Conservation (phyloP, 169 alveolate species). For the Cytauxzoon felis region DNA sequence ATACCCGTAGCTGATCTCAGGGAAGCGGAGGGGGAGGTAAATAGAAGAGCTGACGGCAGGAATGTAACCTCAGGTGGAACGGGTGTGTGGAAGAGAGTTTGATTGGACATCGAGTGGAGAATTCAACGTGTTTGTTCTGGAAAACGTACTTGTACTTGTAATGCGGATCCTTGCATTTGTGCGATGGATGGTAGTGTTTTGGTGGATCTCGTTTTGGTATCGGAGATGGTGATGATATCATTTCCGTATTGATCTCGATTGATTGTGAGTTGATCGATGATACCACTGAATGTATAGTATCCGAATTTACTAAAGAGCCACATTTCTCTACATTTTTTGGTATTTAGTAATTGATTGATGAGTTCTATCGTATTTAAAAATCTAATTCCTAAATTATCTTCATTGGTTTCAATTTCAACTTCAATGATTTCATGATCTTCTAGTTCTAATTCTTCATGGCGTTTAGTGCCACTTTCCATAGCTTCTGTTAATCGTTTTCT, state of each 20-base stretch:
- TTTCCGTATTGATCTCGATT: slow-evolving; percentile 14
- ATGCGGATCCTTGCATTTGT: slow-evolving; percentile 71
- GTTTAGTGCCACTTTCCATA: slow-evolving; percentile 70
- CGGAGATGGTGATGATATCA: slow-evolving; percentile 67
- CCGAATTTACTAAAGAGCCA: slow-evolving; percentile 71
- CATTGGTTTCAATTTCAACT: slow-evolving; percentile 71
- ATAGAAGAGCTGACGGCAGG: too few relatives aligned
- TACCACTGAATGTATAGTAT: slow-evolving; percentile 71
- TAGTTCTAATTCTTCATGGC: slow-evolving; percentile 76
- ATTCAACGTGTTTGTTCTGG: too few relatives aligned
- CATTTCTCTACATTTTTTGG: slow-evolving; percentile 74
- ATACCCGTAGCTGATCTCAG: too few relatives aligned
- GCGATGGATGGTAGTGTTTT: slow-evolving; percentile 63
- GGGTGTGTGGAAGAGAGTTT: background rate
- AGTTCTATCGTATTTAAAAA: slow-evolving; percentile 67
- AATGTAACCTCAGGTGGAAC: too few relatives aligned
- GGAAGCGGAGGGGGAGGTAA: too few relatives aligned
- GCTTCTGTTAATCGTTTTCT: slow-evolving; percentile 71
- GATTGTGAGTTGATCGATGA: slow-evolving; percentile 73
- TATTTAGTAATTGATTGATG: slow-evolving; percentile 58
- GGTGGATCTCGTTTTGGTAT: slow-evolving; percentile 72
- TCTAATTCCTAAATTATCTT: slow-evolving; percentile 73
- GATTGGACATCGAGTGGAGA: too few relatives aligned
- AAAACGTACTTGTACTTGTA: slow-evolving; percentile 72
- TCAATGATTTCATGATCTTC: slow-evolving; percentile 74